Evolutionary conservation across 1,284 basidiomycete genomes (phyloP), one percentile per base, ranked within the genome.

Genomic region (Moesziomyces parantarcticus): DNA sequence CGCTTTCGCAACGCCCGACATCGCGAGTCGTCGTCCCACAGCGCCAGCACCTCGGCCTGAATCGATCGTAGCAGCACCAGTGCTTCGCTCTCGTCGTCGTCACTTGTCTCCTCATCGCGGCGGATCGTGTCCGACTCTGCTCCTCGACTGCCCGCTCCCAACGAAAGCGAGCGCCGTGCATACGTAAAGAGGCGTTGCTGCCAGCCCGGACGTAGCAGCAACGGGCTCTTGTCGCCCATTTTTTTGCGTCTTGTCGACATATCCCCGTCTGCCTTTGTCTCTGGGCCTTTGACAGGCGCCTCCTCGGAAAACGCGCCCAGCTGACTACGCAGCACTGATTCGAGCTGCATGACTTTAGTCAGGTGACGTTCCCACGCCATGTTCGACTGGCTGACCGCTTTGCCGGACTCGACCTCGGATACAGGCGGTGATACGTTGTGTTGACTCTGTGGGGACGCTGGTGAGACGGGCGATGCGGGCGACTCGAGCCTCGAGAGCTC

Each of bases 171-270:
- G 4, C 60, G 52, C 4, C 68, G 50, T 9, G 68, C 68, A 25
- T 58, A 58, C 1, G 55, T 57, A 21, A 75, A 60, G 11, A 71
- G 41, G 3, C 65, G 50, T 41, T 68, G 68, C 21, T 75, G 73
- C 73, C 73, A 75, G 1, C 73, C 73, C 10, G 68, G 61, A 16
- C 60, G n/a, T 4, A 75, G 25, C 0, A 72, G 49, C 10, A 75
- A 20, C 0, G 58, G 58, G 23, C 54, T 55, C 34, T 52, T 60
- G 9, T 64, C 67, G 29, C 48, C 29, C 9, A 6, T 29, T 26
- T 29, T 45, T 18, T 11, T 23, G 9, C 22, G n/a, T 22, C 26
- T 11, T 23, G 39, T 16, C 6, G 2, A 5, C 29, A 25, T 14
- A n/a, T 21, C 9, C 16, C 36, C 29, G 29, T 9, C 2, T 11